phyloP scores from a whole-genome alignment of 1,284 basidiomycete genomes.

The Trichosporon sp. region DNA sequence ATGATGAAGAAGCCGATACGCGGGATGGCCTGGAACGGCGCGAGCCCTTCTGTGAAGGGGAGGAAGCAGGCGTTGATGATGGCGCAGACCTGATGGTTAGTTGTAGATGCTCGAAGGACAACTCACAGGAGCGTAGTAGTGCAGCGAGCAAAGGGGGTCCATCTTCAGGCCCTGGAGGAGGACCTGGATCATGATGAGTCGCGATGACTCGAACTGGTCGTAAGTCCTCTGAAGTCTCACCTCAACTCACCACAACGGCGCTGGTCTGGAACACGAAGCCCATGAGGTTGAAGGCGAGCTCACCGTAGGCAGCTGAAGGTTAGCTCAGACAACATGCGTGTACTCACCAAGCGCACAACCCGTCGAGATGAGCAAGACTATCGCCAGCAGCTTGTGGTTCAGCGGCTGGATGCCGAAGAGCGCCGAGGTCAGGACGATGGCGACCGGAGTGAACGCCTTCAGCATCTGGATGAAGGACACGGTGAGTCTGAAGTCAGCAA shows the following conservation, averaged over 20 bases:
- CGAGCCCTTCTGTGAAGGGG: slow-evolving; percentile 88
- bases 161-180: slow-evolving; percentile 54
- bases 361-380: slow-evolving; percentile 83
- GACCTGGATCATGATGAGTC: slow-evolving; percentile 88
- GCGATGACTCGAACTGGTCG: slow-evolving; percentile 56
- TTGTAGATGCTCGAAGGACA: background rate
- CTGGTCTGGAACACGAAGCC: slow-evolving; percentile 83
- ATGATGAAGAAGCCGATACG: slow-evolving; percentile 76
- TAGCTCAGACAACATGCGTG: slow-evolving; percentile 6
- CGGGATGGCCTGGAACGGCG: slow-evolving; percentile 74
- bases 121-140: slow-evolving; percentile 80
- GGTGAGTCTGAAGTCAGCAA: slow-evolving; percentile 64
- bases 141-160: slow-evolving; percentile 85
- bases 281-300: slow-evolving; percentile 78
- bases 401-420: slow-evolving; percentile 81
- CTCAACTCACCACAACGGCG: slow-evolving; percentile 63
- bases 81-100: slow-evolving; percentile 64
- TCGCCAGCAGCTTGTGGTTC: slow-evolving; percentile 72
- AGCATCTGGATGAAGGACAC: slow-evolving; percentile 99
- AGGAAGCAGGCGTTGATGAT: slow-evolving; percentile 80
- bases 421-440: slow-evolving; percentile 91
- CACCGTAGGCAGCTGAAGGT: slow-evolving; percentile 64
- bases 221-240: background rate
- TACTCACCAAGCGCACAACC: slow-evolving; percentile 83
- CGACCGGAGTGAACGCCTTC: slow-evolving; percentile 93